Percentiles rank a stretch among this genome's conserved stretches.
phyloP scores from a whole-genome alignment of 495 filamentous ascomycete species.

The Xylaria venustula region DNA sequence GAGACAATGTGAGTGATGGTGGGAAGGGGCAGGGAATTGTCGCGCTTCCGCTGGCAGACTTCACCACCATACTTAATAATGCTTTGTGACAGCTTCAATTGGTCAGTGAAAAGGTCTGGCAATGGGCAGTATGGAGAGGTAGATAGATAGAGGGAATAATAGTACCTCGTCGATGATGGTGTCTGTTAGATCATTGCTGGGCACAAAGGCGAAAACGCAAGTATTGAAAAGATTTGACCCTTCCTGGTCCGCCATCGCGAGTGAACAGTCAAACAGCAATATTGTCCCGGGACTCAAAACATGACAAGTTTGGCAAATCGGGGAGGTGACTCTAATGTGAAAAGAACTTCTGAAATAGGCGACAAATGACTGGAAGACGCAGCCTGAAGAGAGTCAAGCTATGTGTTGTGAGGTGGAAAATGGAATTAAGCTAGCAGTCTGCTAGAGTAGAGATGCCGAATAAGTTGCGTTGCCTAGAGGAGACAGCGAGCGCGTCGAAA shows the following conservation, averaged over 20 bases:
- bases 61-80: conserved; percentile 59
- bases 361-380: no score
- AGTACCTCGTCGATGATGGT: conserved; percentile 44
- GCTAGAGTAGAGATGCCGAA: no score
- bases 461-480: no score
- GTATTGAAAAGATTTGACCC: conserved; percentile 31
- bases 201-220: conserved; percentile 46
- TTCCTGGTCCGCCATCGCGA: conserved; percentile 40
- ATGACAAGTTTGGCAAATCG: background rate
- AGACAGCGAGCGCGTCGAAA: no score
- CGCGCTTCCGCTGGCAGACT: conserved; percentile 42
- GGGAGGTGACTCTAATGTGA: background rate
- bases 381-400: no score
- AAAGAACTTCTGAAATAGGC: background rate
- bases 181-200: conserved; percentile 41
- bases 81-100: conserved; percentile 42
- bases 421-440: no score
- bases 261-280: background rate
- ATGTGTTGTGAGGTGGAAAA: no score
- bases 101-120: conserved; percentile 25
- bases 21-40: conserved; percentile 50
- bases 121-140: background rate
- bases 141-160: background rate
- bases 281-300: background rate
- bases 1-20: conserved; percentile 81